phyloP scores from a whole-genome alignment of 169 alveolate genomes.

The Cyclospora cayetanensis region DNA sequence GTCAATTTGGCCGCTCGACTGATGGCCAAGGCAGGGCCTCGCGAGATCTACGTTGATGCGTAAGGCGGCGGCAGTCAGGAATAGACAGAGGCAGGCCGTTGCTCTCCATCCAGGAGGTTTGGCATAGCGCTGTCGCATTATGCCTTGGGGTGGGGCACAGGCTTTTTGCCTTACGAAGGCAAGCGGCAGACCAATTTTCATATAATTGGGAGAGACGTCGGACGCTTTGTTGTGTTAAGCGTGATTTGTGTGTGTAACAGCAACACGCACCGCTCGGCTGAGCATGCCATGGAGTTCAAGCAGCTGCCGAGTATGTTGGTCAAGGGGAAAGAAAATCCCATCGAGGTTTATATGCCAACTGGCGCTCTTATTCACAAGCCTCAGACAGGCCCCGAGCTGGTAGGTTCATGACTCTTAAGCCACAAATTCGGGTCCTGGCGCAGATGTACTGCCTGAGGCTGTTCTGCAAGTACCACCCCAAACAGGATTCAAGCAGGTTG shows the following conservation, averaged over 20 bases:
- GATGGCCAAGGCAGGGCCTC: slow-evolving; percentile 81
- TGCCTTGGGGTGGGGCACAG: too few species aligned
- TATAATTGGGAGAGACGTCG: too few species aligned
- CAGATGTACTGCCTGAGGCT: too few species aligned
- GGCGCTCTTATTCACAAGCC: slow-evolving; percentile 53
- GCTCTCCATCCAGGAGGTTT: too few species aligned
- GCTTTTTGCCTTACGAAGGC: too few species aligned
- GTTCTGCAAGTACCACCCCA: too few species aligned
- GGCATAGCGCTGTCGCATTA: too few species aligned
- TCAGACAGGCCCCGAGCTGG: slow-evolving; percentile 56
- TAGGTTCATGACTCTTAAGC: background rate
- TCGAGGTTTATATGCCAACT: slow-evolving; percentile 72
- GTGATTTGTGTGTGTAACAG: slow-evolving; percentile 40
- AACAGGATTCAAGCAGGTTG: too few species aligned
- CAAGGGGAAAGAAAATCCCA: slow-evolving; percentile 73
- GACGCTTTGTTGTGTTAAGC: background rate
- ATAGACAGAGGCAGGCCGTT: background rate
- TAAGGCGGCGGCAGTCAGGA: background rate
- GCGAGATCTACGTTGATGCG: slow-evolving; percentile 76
- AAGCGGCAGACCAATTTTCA: too few species aligned
- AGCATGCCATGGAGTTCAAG: slow-evolving; percentile 70
- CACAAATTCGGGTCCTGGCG: too few species aligned
- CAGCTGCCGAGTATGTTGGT: slow-evolving; percentile 72
- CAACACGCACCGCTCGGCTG: slow-evolving; percentile 76
- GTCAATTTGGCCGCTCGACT: slow-evolving; percentile 84